Conservation (phyloP, 164 flowering plant species). For the Vitis riparia region DNA sequence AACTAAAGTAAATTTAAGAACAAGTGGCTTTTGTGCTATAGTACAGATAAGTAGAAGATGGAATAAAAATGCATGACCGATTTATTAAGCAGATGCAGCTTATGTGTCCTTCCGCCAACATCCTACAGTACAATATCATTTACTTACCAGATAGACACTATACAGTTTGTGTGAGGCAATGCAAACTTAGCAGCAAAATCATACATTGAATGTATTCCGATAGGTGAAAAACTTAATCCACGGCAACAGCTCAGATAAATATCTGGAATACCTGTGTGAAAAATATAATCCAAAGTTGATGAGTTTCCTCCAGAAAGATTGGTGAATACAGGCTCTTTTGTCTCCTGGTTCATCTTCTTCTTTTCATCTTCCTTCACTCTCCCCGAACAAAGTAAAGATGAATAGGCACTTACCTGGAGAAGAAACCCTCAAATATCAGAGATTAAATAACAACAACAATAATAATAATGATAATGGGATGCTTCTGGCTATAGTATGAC, state of each 20-base stretch:
- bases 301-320: constrained; percentile 7
- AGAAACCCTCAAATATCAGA: constrained; percentile 7
- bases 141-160: no score
- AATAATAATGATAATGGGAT: background rate
- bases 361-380: constrained; percentile 6
- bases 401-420: constrained; percentile 51
- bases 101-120: background rate
- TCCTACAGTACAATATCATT: background rate
- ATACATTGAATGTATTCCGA: background rate
- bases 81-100: background rate
- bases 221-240: background rate
- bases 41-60: background rate
- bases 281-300: constrained; percentile 46
- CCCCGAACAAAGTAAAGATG: constrained; percentile 16
- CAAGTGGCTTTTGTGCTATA: background rate
- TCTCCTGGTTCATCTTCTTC: constrained; percentile 14
- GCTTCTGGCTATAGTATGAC: background rate
- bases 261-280: constrained; percentile 38
- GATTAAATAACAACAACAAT: background rate
- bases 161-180: background rate
- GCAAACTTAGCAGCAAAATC: background rate
- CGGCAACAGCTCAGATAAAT: background rate
- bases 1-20: background rate
- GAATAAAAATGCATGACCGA: background rate
- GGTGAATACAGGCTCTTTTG: constrained; percentile 42